These are phyloP conservation scores for Tritrichomonas musculus DNA, from an alignment of 208 protist species.

Conservation along the genomic window DNA sequence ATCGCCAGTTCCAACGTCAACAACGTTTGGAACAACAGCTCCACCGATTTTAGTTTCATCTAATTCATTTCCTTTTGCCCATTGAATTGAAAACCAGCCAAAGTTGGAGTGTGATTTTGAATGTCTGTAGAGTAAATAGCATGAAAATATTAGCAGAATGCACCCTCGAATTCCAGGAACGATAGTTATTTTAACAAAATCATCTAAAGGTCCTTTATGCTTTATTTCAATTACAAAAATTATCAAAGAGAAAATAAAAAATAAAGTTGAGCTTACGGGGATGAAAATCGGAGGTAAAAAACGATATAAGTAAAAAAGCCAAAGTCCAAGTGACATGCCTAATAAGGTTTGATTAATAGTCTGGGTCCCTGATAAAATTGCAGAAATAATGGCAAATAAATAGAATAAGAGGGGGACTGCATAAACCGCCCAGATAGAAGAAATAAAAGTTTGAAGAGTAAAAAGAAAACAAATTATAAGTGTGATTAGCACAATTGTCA, in stretches of 20 bases:
- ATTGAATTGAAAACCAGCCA: background rate
- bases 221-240: background rate
- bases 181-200: background rate
- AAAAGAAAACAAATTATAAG: background rate
- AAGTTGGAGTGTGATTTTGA: too few species aligned
- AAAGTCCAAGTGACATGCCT: background rate
- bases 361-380: background rate
- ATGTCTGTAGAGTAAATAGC: too few species aligned
- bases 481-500: background rate
- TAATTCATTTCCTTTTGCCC: background rate
- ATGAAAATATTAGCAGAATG: background rate
- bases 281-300: constrained; percentile 10
- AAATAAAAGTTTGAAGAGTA: background rate
- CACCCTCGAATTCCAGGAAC: background rate
- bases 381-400: background rate
- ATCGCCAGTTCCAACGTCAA: background rate
- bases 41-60: too few species aligned
- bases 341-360: background rate
- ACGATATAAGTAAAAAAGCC: background rate
- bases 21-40: background rate
- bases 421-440: background rate
- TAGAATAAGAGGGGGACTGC: background rate
- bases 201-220: background rate
- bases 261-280: too few species aligned
- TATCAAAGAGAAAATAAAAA: background rate